Base-by-base conservation (phyloP, 2,329 filamentous ascomycete genomes). In the Pseudogymnoascus sp. region DNA sequence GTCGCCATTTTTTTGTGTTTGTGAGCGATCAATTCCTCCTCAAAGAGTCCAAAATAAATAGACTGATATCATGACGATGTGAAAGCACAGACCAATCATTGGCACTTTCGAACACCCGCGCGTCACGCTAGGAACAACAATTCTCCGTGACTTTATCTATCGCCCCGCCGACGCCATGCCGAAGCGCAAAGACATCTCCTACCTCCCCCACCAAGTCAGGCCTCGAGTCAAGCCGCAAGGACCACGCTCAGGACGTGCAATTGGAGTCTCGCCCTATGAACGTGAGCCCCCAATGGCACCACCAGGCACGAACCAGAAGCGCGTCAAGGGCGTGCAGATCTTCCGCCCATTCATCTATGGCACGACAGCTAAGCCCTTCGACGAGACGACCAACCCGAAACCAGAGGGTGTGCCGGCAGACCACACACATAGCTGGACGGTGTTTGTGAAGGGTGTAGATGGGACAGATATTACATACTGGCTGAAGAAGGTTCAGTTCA, bases 401-500 rank as follows among this genome's bases (percentile, higher is more conserved):
- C 90, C 91, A 1, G 79, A 86, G 21, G 83, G 87, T 72, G 85
- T 91, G 3, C 91, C 93, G 23, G 83, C 90, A 65, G 93, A 96
- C 75, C 95, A 99, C 80, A 97, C 93, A 33, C 96, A 97, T 79
- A 91, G 90, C 66, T 99, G 95, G 95, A 88, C 89, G 71, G 91
- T 97, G 66, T 97, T 96, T 75, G 91, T 99, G 63, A 90, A 90
- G 72, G 91, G 93, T 55, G 82, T 96, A 61, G 91, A 96, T 70
- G 90, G 91, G 74, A 90, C 91, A 64, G 91, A 96, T 72, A 89
- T 97, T 68, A 92, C 90, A 28, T 95, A 96, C 76, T 99, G 95
- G 92, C 83, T 97, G 68, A 91, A 93, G 63, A 93, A 96, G 71
- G 93, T 99, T 1, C 93, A 97, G 75, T 99, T 99, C 79, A 97